Percentiles rank a stretch among this genome's conserved stretches.
These are phyloP conservation scores for Aethionema arabicum DNA, from an alignment of 345 rosid genomes.

Conservation along the genomic window DNA sequence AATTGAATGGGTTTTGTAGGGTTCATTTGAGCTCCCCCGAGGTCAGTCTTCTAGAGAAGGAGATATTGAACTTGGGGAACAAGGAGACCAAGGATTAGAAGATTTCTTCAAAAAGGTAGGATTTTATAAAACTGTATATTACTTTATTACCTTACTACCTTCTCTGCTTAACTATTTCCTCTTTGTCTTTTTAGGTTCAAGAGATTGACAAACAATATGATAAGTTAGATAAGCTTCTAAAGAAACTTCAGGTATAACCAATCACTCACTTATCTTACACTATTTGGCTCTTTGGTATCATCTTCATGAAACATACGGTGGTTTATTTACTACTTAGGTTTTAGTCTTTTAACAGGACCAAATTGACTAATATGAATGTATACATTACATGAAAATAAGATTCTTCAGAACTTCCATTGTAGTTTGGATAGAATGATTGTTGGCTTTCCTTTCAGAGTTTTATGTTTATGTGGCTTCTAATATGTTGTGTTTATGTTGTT, in stretches of 20 bases:
- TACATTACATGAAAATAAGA: background rate
- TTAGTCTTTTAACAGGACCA: background rate
- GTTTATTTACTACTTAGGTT: background rate
- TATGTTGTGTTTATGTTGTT: background rate
- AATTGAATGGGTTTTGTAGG: constrained; percentile 41
- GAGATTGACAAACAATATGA: constrained; percentile 84
- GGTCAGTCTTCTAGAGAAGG: constrained; percentile 58
- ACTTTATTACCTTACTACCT: background rate
- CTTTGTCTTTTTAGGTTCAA: constrained; percentile 61
- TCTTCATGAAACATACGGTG: background rate
- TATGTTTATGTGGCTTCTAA: constrained; percentile 15
- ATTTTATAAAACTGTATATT: background rate
- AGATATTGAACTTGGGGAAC: constrained; percentile 65
- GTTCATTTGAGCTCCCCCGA: constrained; percentile 82
- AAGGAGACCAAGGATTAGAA: constrained; percentile 69
- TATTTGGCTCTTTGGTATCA: background rate
- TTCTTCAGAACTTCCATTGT: background rate
- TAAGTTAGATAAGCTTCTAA: constrained; percentile 74
- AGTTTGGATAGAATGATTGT: constrained; percentile 8
- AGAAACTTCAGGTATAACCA: constrained; percentile 76
- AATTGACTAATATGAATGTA: background rate
- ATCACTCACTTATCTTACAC: background rate
- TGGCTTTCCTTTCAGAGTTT: constrained; percentile 2
- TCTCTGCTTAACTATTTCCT: constrained; percentile 7
- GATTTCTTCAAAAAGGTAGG: constrained; percentile 87